Base-by-base conservation (phyloP, 2,329 filamentous ascomycete species). In the Catunica adiposa region DNA sequence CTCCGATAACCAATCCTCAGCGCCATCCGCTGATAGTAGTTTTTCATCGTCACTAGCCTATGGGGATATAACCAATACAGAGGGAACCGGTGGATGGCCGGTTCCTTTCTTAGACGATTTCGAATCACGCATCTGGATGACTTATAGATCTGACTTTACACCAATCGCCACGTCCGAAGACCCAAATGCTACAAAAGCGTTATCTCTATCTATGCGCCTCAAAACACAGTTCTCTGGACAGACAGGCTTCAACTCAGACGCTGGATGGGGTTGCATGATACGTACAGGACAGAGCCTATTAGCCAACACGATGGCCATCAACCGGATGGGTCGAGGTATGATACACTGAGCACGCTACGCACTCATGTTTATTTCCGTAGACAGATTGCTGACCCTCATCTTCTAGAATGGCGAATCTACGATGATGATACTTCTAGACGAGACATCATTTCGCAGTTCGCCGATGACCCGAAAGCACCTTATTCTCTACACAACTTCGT, bases 201-300 rank as follows among this genome's bases (percentile, higher is more conserved):
- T 97, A 71, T 94, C 87, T 2, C 79, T 97, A 57, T 74, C 86
- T 1, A 90, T 94, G 68, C 83, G 89, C 53, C 73, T 97, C 62
- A 85, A 89, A 64, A 89, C 76, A 55, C 84, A 88, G 64, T 71
- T 97, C 4, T 77, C 80, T 9, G 87, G 95, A 51, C 79, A 86
- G 57, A 75, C 76, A 25, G 89, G 86, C 3, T 98, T 97, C 68
- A 85, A 87, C 9, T 90, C 88, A 1, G 92, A 98, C 66, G 89
- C 87, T 8, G 92, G 92, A 53, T 98, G 94, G 89, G 92, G 92
- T 0, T 98, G 92, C 65, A 98, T 98, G 92, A 97, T 98, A 62
- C 77, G 92, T 58, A 96, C 90, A 4, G 92, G 92, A 2, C 92
- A 98, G 71, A 90, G 87, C 64, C 74, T 98, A 25, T 73, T 98